A percentile compares a stretch with the other conserved stretches of the same genome.
Evolutionary conservation across 441 rosid species (phyloP).

Genomic region (Brassica balearica): DNA sequence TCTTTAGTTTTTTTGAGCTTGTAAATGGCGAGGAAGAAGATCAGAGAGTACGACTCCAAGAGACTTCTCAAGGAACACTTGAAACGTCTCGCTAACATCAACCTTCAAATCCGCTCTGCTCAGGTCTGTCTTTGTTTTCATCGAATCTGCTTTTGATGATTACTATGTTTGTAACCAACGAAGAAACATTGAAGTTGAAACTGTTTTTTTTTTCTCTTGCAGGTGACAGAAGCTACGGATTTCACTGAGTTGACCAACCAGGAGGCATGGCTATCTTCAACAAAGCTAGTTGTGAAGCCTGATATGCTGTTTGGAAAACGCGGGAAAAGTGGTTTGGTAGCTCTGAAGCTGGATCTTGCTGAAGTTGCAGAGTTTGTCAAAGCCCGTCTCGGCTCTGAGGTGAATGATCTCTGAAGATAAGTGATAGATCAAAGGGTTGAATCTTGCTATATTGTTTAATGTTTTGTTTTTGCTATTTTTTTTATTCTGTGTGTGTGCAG

Average conservation of each 20-base stretch:
- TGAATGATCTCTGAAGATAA: conserved; percentile 23
- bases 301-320: conserved; percentile 96
- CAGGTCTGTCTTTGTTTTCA: conserved; percentile 60
- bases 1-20: not conserved
- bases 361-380: conserved; percentile 93
- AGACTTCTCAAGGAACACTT: conserved; percentile 81
- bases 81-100: conserved; percentile 69
- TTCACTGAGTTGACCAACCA: conserved; percentile 71
- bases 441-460: not conserved
- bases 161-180: not conserved
- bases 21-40: conserved; percentile 94
- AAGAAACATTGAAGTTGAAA: not conserved
- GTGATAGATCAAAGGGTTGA: not conserved
- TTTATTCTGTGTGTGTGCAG: conserved; percentile 40
- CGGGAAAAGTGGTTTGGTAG: conserved; percentile 91
- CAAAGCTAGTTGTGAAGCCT: conserved; percentile 88
- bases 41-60: conserved; percentile 95
- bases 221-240: conserved; percentile 85
- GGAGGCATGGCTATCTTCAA: conserved; percentile 85
- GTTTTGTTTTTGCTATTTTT: conserved; percentile 12
- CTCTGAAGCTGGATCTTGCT: conserved; percentile 88
- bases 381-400: conserved; percentile 83
- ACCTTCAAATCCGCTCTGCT: conserved; percentile 81
- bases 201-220: not conserved
- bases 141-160: conserved; percentile 3